Base-by-base conservation (phyloP, 2,329 filamentous ascomycete genomes). In the Claviceps sp. region DNA sequence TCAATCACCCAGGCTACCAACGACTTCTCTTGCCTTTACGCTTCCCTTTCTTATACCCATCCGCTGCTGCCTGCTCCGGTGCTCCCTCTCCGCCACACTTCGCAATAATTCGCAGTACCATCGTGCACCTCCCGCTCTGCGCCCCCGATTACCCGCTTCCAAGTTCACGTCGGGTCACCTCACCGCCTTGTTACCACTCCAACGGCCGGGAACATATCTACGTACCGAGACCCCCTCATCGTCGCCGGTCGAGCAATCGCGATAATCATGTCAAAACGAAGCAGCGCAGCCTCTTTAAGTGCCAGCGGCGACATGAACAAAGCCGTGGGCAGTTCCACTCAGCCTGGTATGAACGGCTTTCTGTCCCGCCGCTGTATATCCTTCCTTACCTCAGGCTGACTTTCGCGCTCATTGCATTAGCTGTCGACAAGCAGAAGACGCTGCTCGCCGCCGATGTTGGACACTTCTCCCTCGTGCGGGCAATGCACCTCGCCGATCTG, bases 401-500 rank as follows among this genome's bases (percentile, higher is more conserved):
- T 16, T 10, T 34, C 39, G 17, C 24, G n/a, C 40, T 16, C 30
- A 47, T 7, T 44, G 24, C 24, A 41, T 14, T 45, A 86, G 82
- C 74, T 48, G 72, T 80, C 59, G 82, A 89, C 68, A 90, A 89
- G 73, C 87, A 90, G 69, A 86, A 84, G 65, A 76, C 78, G 58
- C 77, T 90, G 45, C 76, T 90, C 44, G 81, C 80, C 52, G 74
- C 80, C 57, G 78, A 88, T 56, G 77, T 77, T 7, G 84, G 85
- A 41, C 87, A 90, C 72, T 90, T 90, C 68, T 82, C 79, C 43
- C 73, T 84, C 56, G 70, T 84, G 46, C 74, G 76, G 54, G 81
- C 81, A 52, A 77, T 93, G 66, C 83, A 95, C 67, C 75, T 94
- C 64, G 83, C 90, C 57, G 81, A 95, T 70, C 74, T 89, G 61